These are phyloP conservation scores for Aspergillus proliferans DNA, from an alignment of 2,329 filamentous ascomycete genomes.

Conservation along the genomic window DNA sequence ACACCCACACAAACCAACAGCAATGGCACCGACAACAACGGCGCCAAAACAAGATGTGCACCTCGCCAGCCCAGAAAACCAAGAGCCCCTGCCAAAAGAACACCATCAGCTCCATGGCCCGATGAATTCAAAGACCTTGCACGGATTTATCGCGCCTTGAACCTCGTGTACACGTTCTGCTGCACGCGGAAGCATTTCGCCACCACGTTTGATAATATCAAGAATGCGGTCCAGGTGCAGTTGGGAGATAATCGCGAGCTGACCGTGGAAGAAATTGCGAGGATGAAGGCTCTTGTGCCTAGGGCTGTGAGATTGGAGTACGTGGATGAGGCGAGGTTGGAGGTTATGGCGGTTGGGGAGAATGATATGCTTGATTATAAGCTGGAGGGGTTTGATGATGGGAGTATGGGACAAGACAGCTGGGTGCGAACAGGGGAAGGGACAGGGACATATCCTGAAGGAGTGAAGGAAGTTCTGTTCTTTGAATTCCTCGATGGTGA, in stretches of 20 bases:
- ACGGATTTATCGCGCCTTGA: conserved; percentile 75
- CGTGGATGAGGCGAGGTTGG: conserved; percentile 75
- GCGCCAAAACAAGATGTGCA: conserved; percentile 4
- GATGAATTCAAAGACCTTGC: conserved; percentile 65
- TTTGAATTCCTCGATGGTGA: conserved; percentile 94
- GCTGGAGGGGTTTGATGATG: conserved; percentile 42
- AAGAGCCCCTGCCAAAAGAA: conserved; percentile 15
- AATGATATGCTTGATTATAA: conserved; percentile 57
- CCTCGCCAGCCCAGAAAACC: conserved; percentile 1
- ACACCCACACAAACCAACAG: neutral
- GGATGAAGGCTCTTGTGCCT: conserved; percentile 71
- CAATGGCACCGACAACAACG: neutral
- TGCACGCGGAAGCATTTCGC: conserved; percentile 85
- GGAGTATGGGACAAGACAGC: conserved; percentile 16
- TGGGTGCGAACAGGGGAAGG: conserved; percentile 22
- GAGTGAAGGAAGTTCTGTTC: conserved; percentile 62
- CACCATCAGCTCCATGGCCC: conserved; percentile 60
- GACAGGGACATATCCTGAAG: neutral
- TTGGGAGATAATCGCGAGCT: conserved; percentile 58
- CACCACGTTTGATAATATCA: conserved; percentile 87
- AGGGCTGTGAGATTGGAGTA: conserved; percentile 76
- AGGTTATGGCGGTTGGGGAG: conserved; percentile 63
- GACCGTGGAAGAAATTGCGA: conserved; percentile 70
- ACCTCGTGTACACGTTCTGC: conserved; percentile 91
- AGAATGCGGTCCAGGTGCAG: conserved; percentile 74